Percentiles rank a stretch among this genome's conserved stretches.
phyloP scores from a whole-genome alignment of 176 grass and related monocot genomes.

The Alloteropsis semialata region DNA sequence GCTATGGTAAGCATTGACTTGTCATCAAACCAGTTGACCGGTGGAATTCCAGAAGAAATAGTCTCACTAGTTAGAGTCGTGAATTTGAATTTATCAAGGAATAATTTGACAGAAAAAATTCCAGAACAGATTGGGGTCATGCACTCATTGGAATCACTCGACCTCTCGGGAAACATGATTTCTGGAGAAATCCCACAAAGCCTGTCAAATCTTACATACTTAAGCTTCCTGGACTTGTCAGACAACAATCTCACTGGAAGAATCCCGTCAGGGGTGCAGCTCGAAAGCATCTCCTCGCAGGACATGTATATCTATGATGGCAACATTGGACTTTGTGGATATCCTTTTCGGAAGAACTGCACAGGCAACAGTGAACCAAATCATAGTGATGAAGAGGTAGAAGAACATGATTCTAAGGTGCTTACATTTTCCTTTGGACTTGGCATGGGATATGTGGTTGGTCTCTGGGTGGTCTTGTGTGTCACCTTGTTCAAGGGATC shows the following conservation, averaged over 20 bases:
- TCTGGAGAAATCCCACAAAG: background rate
- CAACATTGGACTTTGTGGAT: conserved; percentile 27
- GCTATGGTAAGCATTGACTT: background rate
- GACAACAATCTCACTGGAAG: background rate
- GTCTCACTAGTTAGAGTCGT: background rate
- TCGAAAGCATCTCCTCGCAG: background rate
- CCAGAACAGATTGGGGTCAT: background rate
- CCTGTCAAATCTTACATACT: background rate
- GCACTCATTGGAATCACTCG: background rate
- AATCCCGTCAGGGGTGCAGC: background rate
- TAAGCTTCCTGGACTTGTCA: background rate
- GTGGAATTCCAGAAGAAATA: background rate
- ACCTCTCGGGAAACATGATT: background rate
- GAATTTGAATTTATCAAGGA: background rate
- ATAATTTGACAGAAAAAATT: background rate
- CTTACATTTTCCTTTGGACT: background rate
- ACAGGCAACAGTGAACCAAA: no score
- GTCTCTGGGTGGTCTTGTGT: conserved; percentile 25
- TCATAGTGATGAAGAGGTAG: background rate
- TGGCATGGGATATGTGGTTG: background rate
- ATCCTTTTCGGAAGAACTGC: conserved; percentile 19
- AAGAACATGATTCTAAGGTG: background rate
- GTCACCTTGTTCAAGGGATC: background rate
- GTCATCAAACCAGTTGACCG: background rate
- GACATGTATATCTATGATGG: conserved; percentile 27